phyloP scores from a whole-genome alignment of 2,329 filamentous ascomycete species.

The Exophiala spinifera region DNA sequence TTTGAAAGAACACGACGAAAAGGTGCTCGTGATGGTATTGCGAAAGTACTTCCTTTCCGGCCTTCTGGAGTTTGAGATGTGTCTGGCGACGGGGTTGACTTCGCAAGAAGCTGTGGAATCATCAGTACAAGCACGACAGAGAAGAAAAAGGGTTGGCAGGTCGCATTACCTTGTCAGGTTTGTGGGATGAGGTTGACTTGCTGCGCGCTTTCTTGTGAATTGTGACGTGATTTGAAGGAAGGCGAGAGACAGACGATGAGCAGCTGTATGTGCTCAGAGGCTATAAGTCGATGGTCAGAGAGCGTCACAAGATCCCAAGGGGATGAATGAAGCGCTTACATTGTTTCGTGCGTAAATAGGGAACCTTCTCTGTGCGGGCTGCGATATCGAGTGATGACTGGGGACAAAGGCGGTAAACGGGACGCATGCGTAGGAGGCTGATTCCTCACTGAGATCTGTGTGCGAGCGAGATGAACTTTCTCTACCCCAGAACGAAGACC shows the following conservation, averaged over 20 bases:
- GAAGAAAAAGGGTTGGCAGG: not conserved
- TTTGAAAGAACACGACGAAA: slow-evolving; percentile 1
- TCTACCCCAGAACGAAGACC: slow-evolving; percentile 16
- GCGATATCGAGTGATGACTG: not conserved
- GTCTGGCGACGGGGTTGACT: not conserved
- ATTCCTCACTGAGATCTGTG: slow-evolving; percentile 9
- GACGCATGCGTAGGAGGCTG: slow-evolving; percentile 6
- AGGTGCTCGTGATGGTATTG: not conserved
- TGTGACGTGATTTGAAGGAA: not conserved
- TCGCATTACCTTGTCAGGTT: not conserved
- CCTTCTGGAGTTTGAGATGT: not conserved
- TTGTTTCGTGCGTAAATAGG: not conserved
- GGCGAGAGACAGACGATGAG: not conserved
- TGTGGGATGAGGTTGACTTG: not conserved
- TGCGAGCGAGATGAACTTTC: slow-evolving; percentile 7
- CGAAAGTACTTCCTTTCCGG: too few relatives aligned
- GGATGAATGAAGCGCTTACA: not conserved
- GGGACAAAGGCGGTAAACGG: slow-evolving; percentile 6
- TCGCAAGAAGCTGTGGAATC: not conserved
- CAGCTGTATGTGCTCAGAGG: not conserved
- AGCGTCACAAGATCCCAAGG: not conserved
- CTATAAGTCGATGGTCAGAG: not conserved
- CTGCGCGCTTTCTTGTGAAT: not conserved
- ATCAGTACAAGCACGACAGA: not conserved
- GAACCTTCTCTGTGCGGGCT: not conserved